phyloP scores from a whole-genome alignment of 192 early-diverging fungal species.

The Chytriomyces sp. region DNA sequence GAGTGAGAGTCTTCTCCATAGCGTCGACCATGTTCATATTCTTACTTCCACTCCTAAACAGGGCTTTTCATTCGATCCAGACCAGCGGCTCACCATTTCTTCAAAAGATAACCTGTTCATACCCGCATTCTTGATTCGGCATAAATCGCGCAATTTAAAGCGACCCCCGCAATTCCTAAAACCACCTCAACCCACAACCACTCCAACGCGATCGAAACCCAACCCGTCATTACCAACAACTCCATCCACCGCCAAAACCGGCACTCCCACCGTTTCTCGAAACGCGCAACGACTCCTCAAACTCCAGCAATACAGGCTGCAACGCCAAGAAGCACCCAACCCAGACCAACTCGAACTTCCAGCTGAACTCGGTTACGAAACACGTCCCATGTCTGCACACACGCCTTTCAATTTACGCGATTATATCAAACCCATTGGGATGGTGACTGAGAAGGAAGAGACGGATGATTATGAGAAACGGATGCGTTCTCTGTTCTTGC shows the following conservation, averaged over 20 bases:
- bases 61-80: too few relatives aligned
- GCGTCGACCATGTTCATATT: too few relatives aligned
- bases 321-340: not conserved
- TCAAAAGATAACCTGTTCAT: not conserved
- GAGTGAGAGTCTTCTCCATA: too few relatives aligned
- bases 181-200: too few relatives aligned
- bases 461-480: slow-evolving; percentile 26
- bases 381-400: slow-evolving; percentile 32
- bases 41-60: too few relatives aligned
- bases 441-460: slow-evolving; percentile 13
- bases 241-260: not conserved
- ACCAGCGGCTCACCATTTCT: not conserved
- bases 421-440: slow-evolving; percentile 4
- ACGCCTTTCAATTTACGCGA: slow-evolving; percentile 20
- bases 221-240: not conserved
- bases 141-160: not conserved
- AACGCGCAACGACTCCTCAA: not conserved
- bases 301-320: not conserved
- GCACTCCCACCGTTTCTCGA: not conserved
- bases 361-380: slow-evolving; percentile 28
- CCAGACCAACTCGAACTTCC: not conserved
- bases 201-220: too few relatives aligned
- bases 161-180: not conserved
- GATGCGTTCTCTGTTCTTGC: slow-evolving; percentile 34
- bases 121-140: not conserved